Evolutionary conservation across 2,329 filamentous ascomycete genomes (phyloP).

Genomic region (Phialocephala subalpina): DNA sequence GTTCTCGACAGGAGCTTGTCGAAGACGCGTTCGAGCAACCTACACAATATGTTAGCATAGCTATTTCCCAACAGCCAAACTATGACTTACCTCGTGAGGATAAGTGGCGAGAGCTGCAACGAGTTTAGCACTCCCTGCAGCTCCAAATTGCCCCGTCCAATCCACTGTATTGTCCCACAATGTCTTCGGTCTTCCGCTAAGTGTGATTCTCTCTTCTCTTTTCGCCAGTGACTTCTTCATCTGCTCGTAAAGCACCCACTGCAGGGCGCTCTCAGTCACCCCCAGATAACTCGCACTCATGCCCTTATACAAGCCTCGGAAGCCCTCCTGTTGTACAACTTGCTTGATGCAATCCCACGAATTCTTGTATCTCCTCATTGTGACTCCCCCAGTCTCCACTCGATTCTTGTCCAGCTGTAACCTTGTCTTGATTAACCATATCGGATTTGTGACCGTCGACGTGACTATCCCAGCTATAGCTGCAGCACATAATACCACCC

Average conservation of each 20-base stretch:
- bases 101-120: slow-evolving; percentile 86
- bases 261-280: slow-evolving; percentile 87
- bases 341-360: slow-evolving; percentile 88
- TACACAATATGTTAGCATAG: slow-evolving; percentile 41
- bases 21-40: slow-evolving; percentile 83
- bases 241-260: slow-evolving; percentile 95
- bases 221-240: slow-evolving; percentile 78
- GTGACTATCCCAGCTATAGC: slow-evolving; percentile 83
- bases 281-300: slow-evolving; percentile 92
- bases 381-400: slow-evolving; percentile 63
- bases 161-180: slow-evolving; percentile 78
- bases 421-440: slow-evolving; percentile 95
- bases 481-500: slow-evolving; percentile 81
- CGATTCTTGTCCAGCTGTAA: slow-evolving; percentile 90
- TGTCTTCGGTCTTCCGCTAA: slow-evolving; percentile 68
- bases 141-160: slow-evolving; percentile 80
- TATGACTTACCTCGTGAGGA: slow-evolving; percentile 78
- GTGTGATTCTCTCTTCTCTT: slow-evolving; percentile 65
- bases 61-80: neutral
- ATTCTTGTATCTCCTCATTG: slow-evolving; percentile 80
- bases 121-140: slow-evolving; percentile 86
- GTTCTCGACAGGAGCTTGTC: slow-evolving; percentile 80
- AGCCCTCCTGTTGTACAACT: slow-evolving; percentile 80
- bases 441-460: slow-evolving; percentile 91
- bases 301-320: slow-evolving; percentile 86